Base-by-base conservation (phyloP, 2,329 filamentous ascomycete species). In the Penicillium brasilianum region DNA sequence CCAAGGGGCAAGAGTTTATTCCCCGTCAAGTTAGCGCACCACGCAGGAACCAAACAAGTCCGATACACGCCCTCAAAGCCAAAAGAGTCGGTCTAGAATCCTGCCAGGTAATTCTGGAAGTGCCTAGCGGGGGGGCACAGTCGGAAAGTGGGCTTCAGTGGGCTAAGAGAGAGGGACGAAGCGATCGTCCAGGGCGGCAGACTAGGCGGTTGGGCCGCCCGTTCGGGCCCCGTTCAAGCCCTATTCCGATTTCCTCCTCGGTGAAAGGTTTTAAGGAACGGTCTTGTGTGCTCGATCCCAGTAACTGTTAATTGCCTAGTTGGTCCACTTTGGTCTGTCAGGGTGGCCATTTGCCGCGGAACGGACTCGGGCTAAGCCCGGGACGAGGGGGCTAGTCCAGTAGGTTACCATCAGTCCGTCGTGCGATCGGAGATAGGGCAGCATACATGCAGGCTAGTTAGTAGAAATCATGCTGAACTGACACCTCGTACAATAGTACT, bases 51-150 rank as follows among this genome's bases (percentile, higher is more conserved):
- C 32, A 52, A n/a, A 37, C n/a, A 20, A 8, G 34, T 37, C 50
- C 32, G 34, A 28, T 22, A 18, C 14, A 36, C 34, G 20, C 18
- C 18, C 32, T 5, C 18, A 10, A 10, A 30, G 39, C 32, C 39
- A 16, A 32, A 57, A 62, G 36, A 60, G 51, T 60, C 63, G 65
- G 63, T 65, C 61, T 67, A 61, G 65, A 61, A 58, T 57, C 22
- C 44, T 22, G 30, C n/a, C 55, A 52, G 20, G 16, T 16, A 11
- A 50, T 59, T 65, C 65, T 65, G 41, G 59, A 65, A 66, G 58
- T 54, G n/a, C 46, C 13, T 46, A 46, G 43, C 14, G 25, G 30
- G 44, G 44, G 48, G 16, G 28, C n/a, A 28, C 3, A 28, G 25
- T 28, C 25, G 25, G 6, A 34, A 34, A 20, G 48, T 50, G 48